Base-by-base conservation (phyloP, 176 grass and related monocot genomes). In the Bolboschoenus planiculmis region DNA sequence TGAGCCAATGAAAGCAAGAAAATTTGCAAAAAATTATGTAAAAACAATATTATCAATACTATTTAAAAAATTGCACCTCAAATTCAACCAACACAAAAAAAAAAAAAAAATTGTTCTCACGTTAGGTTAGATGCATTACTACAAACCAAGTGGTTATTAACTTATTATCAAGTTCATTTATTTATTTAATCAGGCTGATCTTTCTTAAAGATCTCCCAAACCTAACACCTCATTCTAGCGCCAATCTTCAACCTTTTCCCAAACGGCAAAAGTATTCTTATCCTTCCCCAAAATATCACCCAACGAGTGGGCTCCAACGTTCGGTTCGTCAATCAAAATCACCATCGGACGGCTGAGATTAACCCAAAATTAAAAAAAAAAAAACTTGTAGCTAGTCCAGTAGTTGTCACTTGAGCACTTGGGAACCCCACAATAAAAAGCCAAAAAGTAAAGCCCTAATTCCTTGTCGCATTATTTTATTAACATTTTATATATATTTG, bases 381-480 rank as follows among this genome's bases (percentile, higher is more conserved):
- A 3, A 40, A 53, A 53, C 15, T 53, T 53, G 18, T 53, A 18
- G 50, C 50, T 16, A 3, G 14, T 14, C 50, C 37, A 72, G 70
- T 4, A 75, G 24, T 48, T 50, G 10, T 16, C 9, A 50, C 6
- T 10, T 66, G 4, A 14, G 24, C 11, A 71, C 13, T 47, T 74
- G 24, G 43, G 40, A 2, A 42, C 71, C 67, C 67, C 71, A 50
- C 71, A 75, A 50, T 11, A 50, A 75, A 50, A 75, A 75, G 44
- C 5, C 43, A 27, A 75, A 75, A 75, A 50, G 43, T 48, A 47
- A 75, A 50, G 71, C 43, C 43, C 71, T 75, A 75, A 75, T 75
- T 50, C 70, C 40, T 75, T 75, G 3, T 1, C 39, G 4, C 11
- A 48, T 48, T 48, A 75, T 29, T 42, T 29, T 29, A 46, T n/a